Percentiles rank a stretch among this genome's conserved stretches.
These are phyloP conservation scores for Favolaschia claudopus DNA, from an alignment of 768 basidiomycete species.

Conservation along the genomic window DNA sequence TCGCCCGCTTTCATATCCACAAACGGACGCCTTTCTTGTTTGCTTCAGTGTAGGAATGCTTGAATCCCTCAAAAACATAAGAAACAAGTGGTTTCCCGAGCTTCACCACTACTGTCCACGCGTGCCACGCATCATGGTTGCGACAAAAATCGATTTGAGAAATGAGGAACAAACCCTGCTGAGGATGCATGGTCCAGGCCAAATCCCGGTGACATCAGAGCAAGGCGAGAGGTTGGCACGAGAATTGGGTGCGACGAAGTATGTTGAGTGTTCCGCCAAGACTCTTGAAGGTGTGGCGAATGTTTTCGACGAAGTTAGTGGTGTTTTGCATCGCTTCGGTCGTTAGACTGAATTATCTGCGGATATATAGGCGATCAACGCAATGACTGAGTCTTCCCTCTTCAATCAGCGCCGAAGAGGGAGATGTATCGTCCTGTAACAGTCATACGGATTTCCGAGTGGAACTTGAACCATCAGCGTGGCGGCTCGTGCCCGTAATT, in stretches of 20 bases:
- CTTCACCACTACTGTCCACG: constrained; percentile 99
- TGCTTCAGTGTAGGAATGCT: constrained; percentile 98
- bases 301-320: background rate
- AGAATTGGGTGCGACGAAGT: constrained; percentile 1
- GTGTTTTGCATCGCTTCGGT: too few species aligned
- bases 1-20: constrained; percentile 97
- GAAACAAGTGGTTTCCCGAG: constrained; percentile 99
- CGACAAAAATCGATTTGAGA: background rate
- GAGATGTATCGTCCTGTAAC: too few species aligned
- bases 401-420: too few species aligned
- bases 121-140: constrained; percentile 97
- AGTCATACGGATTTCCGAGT: too few species aligned
- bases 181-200: background rate
- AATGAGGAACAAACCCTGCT: background rate
- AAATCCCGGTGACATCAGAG: background rate
- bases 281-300: background rate
- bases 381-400: too few species aligned
- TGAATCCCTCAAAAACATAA: constrained; percentile 98
- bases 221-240: background rate
- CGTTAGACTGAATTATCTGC: too few species aligned
- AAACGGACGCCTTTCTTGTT: constrained; percentile 98
- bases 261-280: constrained; percentile 8
- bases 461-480: too few species aligned
- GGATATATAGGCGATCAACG: too few species aligned
- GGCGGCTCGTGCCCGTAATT: too few species aligned